Conservation (phyloP, 805 yeast species). For the Saturnispora bothae region DNA sequence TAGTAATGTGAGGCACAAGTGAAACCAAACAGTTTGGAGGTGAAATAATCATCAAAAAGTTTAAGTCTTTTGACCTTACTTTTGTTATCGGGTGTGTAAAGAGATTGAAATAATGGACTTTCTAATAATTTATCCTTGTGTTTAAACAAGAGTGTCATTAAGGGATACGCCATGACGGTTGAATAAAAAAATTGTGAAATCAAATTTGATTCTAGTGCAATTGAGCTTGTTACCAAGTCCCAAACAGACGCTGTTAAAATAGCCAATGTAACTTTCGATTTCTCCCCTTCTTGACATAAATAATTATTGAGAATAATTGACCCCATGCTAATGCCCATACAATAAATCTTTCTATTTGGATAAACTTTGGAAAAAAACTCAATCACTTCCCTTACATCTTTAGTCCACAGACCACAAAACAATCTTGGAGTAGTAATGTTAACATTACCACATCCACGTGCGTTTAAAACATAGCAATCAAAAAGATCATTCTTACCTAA, state of each 20-base stretch:
- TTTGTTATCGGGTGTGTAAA: conserved; percentile 15
- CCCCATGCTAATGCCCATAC: conserved; percentile 77
- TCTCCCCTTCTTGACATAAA: conserved; percentile 51
- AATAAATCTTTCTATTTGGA: conserved; percentile 55
- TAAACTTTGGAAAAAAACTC: conserved; percentile 37
- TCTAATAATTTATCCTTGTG: conserved; percentile 32
- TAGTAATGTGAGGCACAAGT: conserved; percentile 57
- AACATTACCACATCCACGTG: conserved; percentile 70
- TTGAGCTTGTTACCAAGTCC: conserved; percentile 50
- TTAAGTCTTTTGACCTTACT: conserved; percentile 25
- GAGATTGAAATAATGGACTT: conserved; percentile 19
- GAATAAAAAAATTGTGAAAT: conserved; percentile 40
- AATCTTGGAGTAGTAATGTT: conserved; percentile 57
- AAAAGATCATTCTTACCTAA: conserved; percentile 31
- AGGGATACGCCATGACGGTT: conserved; percentile 39
- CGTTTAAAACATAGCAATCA: conserved; percentile 60
- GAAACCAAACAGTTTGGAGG: conserved; percentile 59
- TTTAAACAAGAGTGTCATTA: conserved; percentile 31
- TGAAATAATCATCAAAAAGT: conserved; percentile 56
- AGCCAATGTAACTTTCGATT: conserved; percentile 42
- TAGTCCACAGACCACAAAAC: conserved; percentile 63
- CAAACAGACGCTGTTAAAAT: conserved; percentile 59
- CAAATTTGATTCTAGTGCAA: conserved; percentile 30
- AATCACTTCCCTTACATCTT: conserved; percentile 52
- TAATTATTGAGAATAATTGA: conserved; percentile 63